Evolutionary conservation across 2,329 filamentous ascomycete species (phyloP), one percentile per base, ranked within the genome.

Genomic region (Fonsecaea pugnacius): DNA sequence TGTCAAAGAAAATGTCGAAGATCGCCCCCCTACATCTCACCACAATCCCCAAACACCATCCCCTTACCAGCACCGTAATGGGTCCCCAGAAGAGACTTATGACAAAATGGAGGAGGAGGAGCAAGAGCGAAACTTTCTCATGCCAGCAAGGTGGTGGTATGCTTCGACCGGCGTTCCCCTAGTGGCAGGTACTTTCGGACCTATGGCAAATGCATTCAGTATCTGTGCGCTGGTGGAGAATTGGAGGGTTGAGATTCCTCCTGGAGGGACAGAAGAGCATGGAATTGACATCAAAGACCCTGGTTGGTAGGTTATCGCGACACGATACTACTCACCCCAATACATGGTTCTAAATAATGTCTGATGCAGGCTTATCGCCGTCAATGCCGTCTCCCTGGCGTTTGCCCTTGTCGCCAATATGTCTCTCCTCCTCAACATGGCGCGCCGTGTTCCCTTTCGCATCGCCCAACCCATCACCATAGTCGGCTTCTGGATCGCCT

Each of bases 401-500:
- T 81, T 80, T 60, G 85, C 85, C 0, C 72, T 88, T 9, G 72
- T 80, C 4, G 83, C 84, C 8, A 88, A 88, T 63, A 70, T 82
- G 14, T 77, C 81, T 2, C 74, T 88, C 6, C 77, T 87, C 1
- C 76, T 87, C 27, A 87, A 86, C 72, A 87, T 88, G 85, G 82
- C 84, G 1, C 78, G 80, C 27, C 78, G 84, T 12, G 70, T 87
- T 9, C 75, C 78, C 0, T 87, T 87, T 71, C 75, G 77, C 4
- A 76, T 86, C 30, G 84, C 85, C 0, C 85, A 87, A 69, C 83
- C 85, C 1, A 83, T 87, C 50, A 87, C 84, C 0, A 85, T 87
- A 36, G 70, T 81, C n/a, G 84, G 85, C n/a, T 87, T 84, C 76
- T 81, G 84, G 53, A 69, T 85, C 2, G 79, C 85, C 12, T 84